Percentiles rank a stretch among this genome's conserved stretches.
These are phyloP conservation scores for Podila verticillata DNA, from an alignment of 192 early-diverging fungal species.

Conservation along the genomic window DNA sequence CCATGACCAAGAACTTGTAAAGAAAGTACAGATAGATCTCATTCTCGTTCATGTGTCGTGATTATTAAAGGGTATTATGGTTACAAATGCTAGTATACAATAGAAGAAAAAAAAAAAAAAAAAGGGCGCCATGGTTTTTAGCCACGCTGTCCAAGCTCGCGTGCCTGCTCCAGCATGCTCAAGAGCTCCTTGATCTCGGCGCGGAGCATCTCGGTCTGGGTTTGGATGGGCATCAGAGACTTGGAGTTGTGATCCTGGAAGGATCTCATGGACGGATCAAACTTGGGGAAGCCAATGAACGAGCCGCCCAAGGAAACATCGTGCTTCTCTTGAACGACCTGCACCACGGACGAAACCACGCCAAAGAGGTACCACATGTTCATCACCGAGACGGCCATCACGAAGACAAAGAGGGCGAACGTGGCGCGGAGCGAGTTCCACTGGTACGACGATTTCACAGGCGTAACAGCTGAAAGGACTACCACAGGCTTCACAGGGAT, in stretches of 20 bases:
- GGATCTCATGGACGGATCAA: neutral
- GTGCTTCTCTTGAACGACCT: conserved; percentile 20
- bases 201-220: neutral
- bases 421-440: neutral
- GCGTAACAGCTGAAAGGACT: neutral
- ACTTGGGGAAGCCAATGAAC: neutral
- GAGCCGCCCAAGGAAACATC: neutral
- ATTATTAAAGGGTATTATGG: too few relatives aligned
- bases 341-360: conserved; percentile 19
- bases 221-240: neutral
- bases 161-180: neutral
- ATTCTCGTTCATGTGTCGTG: too few relatives aligned
- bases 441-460: neutral
- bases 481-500: neutral
- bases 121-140: neutral
- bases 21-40: too few relatives aligned
- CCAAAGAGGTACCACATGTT: conserved; percentile 30
- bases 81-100: too few relatives aligned
- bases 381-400: conserved; percentile 18
- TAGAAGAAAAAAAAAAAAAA: neutral
- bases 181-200: neutral
- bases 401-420: conserved; percentile 15
- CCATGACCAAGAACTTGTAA: too few relatives aligned
- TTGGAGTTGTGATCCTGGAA: neutral
- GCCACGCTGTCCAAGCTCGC: neutral